Conservation (phyloP, 768 basidiomycete genomes). For the Paxillus involutus region DNA sequence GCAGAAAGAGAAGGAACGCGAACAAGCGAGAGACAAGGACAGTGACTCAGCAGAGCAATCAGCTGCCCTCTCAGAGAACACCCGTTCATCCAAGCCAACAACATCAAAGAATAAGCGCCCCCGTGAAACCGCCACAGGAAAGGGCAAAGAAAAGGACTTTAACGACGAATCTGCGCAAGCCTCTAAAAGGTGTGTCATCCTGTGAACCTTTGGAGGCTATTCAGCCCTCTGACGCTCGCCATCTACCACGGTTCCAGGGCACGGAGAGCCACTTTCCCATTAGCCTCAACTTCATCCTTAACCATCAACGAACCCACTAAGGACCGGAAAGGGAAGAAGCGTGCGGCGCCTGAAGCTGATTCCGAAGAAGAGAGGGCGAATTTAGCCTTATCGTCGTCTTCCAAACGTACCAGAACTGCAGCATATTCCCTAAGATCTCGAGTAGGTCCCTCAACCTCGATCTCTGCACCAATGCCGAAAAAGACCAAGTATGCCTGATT, state of each 20-base stretch:
- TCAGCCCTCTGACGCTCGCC: conserved; percentile 26
- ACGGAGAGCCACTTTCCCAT: conserved; percentile 54
- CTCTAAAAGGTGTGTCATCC: conserved; percentile 61
- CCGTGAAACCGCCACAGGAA: conserved; percentile 49
- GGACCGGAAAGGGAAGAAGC: conserved; percentile 91
- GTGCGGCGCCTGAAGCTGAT: conserved; percentile 69
- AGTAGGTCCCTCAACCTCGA: conserved; percentile 40
- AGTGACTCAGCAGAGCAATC: conserved; percentile 46
- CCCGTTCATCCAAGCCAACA: conserved; percentile 41
- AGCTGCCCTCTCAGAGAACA: conserved; percentile 39
- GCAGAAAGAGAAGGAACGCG: conserved; percentile 60
- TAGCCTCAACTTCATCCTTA: conserved; percentile 41
- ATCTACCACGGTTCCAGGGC: conserved; percentile 44
- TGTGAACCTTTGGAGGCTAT: conserved; percentile 27
- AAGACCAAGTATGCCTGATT: conserved; percentile 57
- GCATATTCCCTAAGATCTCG: conserved; percentile 71
- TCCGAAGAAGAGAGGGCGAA: conserved; percentile 65
- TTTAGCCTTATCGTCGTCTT: conserved; percentile 44
- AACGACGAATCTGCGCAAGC: conserved; percentile 50
- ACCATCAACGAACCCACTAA: conserved; percentile 75
- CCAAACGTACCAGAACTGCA: conserved; percentile 62
- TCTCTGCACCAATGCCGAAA: conserved; percentile 65
- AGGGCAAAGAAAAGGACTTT: conserved; percentile 66
- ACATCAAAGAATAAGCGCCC: conserved; percentile 48
- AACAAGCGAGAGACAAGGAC: conserved; percentile 55